Conservation (phyloP, 352 stramenopile genomes). For the Saprolegnia parasitica region DNA sequence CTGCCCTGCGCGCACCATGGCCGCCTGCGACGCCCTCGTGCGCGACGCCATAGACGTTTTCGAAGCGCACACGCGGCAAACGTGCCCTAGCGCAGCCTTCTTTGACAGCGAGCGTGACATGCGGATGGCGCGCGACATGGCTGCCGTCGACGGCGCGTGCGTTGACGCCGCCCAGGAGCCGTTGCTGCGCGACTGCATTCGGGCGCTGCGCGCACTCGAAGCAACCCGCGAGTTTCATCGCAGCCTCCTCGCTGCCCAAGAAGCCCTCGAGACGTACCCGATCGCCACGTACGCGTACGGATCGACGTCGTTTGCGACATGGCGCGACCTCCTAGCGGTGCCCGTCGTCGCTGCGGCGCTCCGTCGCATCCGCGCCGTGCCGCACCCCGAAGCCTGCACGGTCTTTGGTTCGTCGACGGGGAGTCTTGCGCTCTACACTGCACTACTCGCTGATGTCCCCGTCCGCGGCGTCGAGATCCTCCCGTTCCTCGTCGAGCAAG, state of each 20-base stretch:
- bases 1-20: not conserved
- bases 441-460: conserved; percentile 33
- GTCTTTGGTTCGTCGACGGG: conserved; percentile 57
- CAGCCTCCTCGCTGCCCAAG: conserved; percentile 33
- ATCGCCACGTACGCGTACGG: conserved; percentile 53
- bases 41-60: not conserved
- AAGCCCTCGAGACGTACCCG: conserved; percentile 34
- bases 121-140: not conserved
- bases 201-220: conserved; percentile 33
- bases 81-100: not conserved
- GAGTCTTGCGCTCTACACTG: conserved; percentile 49
- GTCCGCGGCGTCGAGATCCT: conserved; percentile 51
- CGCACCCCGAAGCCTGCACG: conserved; percentile 29
- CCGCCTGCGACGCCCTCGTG: not conserved
- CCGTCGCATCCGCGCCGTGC: not conserved
- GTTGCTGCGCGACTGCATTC: conserved; percentile 29
- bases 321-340: conserved; percentile 36
- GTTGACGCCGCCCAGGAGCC: not conserved
- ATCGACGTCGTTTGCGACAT: conserved; percentile 48
- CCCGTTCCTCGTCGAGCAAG: conserved; percentile 37
- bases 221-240: conserved; percentile 39
- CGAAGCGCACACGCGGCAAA: not conserved
- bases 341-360: conserved; percentile 27
- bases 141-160: not conserved
- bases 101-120: not conserved